These are phyloP conservation scores for Eragrostis nindensis DNA, from an alignment of 176 grass and related monocot genomes.

Conservation along the genomic window DNA sequence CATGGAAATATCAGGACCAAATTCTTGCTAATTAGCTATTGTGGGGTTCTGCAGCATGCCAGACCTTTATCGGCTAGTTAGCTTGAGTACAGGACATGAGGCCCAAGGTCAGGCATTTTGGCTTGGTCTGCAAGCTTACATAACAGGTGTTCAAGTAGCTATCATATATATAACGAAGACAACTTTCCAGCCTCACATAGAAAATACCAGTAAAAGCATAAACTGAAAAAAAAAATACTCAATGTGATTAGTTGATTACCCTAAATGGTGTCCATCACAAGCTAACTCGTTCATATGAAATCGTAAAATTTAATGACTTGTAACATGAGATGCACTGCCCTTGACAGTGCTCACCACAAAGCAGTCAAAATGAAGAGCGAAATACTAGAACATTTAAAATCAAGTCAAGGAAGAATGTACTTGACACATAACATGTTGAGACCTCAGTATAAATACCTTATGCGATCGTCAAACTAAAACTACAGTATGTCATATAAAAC, in stretches of 20 bases:
- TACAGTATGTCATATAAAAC: neutral
- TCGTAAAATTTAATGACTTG: neutral
- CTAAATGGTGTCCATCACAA: neutral
- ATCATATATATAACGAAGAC: neutral
- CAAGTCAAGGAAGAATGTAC: neutral
- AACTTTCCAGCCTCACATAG: neutral
- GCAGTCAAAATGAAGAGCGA: neutral
- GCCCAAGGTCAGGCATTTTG: conserved; percentile 7
- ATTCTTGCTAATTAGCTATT: no score
- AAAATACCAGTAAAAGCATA: conserved; percentile 4
- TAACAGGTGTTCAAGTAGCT: neutral
- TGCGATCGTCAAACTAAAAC: neutral
- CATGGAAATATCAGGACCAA: no score
- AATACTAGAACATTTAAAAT: neutral
- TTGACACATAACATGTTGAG: neutral
- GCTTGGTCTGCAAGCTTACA: neutral
- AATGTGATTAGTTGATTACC: neutral
- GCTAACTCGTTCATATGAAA: neutral
- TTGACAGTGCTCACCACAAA: no score
- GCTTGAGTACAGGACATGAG: conserved; percentile 3
- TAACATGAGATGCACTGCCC: no score
- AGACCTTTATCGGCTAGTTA: neutral
- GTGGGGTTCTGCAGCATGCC: neutral
- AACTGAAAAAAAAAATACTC: neutral
- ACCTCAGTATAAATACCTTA: neutral